phyloP scores from a whole-genome alignment of 2,329 filamentous ascomycete genomes.

The Metarhizium guizhouense region DNA sequence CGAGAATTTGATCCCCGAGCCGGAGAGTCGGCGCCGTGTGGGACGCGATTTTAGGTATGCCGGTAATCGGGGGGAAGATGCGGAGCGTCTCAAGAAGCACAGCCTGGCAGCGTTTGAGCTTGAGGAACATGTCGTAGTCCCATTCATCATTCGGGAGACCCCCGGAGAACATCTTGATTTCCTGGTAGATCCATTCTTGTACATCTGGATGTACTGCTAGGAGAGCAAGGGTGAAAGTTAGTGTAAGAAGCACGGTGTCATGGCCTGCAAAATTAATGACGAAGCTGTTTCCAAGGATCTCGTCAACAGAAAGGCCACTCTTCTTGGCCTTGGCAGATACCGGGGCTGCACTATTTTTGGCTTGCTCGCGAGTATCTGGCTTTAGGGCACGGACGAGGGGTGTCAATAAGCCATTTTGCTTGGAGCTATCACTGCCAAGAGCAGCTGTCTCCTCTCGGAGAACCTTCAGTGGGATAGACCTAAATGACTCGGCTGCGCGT shows the following conservation, averaged over 20 bases:
- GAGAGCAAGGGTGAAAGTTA: constrained; percentile 32
- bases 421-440: neutral
- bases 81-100: constrained; percentile 33
- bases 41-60: constrained; percentile 16
- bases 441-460: neutral
- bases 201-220: constrained; percentile 34
- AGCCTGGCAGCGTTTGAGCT: constrained; percentile 29
- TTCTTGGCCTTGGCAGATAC: neutral
- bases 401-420: neutral
- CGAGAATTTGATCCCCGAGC: constrained; percentile 1
- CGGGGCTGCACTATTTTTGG: neutral
- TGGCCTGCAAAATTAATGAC: constrained; percentile 41
- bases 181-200: constrained; percentile 36
- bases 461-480: neutral
- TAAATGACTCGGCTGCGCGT: neutral
- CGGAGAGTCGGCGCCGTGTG: constrained; percentile 4
- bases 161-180: constrained; percentile 17
- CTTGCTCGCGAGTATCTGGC: neutral
- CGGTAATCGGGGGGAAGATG: constrained; percentile 25
- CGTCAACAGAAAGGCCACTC: constrained; percentile 23
- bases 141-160: constrained; percentile 13
- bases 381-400: neutral
- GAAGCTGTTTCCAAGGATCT: constrained; percentile 41
- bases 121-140: constrained; percentile 29
- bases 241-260: constrained; percentile 38